Base-by-base conservation (phyloP, 768 basidiomycete species). In the Kwoniella shandongensis region DNA sequence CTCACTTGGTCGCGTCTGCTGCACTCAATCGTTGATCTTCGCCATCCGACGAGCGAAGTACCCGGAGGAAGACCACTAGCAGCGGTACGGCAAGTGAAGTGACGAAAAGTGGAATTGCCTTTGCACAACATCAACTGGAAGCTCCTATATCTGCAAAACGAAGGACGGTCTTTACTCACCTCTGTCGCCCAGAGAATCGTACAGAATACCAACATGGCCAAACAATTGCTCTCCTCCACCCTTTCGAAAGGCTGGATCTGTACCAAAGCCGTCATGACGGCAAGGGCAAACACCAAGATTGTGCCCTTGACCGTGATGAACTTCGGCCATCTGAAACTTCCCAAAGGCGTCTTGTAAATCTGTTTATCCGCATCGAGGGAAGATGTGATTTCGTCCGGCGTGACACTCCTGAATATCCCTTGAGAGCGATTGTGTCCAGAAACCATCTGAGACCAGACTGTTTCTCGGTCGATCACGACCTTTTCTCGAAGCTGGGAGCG, bases 41-140 rank as follows among this genome's bases (percentile, higher is more conserved):
- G 0, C 80, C 83, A 25, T 87, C 82, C 1, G 76, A 72, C 22
- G 84, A 80, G 2, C 86, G 82, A 26, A 97, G 82, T 30, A 97
- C 88, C 32, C 84, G 84, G 15, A 94, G 78, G n/a, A 85, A 78
- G n/a, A 96, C 87, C 29, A 96, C 82, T 3, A 97, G 81, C 42
- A 94, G 79, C 0, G 96, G 96, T 3, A 98, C 86, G 47, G 88
- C 80, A 63, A 88, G 85, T 2, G 92, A 94, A 0, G 96, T 99
- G n/a, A 94, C 91, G 71, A 98, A 99, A 6, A 98, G 82, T 1
- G 96, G 92, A 57, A 98, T 92, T 22, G 93, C 91, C 91, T 94
- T 63, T 39, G 8, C 23, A 45, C 23, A 51, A 45, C 38, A 35
- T 29, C 15, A 0, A n/a, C n/a, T n/a, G n/a, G n/a, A n/a, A n/a